Percentiles rank a stretch among this genome's conserved stretches.
Conservation (phyloP, 495 filamentous ascomycete species). For the Xylaria nigripes region DNA sequence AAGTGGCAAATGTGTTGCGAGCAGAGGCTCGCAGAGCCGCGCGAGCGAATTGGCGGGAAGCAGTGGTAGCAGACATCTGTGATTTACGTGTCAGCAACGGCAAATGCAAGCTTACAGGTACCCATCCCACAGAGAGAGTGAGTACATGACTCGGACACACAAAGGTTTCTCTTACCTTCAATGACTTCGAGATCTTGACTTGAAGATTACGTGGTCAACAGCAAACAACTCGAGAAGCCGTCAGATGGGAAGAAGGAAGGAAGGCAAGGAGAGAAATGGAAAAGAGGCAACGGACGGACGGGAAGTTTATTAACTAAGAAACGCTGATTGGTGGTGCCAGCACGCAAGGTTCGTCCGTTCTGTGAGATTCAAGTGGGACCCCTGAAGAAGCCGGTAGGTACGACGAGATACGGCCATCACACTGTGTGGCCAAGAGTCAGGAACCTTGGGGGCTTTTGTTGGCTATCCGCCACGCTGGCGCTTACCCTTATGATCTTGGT, state of each 20-base stretch:
- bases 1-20: slow-evolving; percentile 39
- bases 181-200: background rate
- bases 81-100: slow-evolving; percentile 1
- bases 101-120: background rate
- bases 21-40: slow-evolving; percentile 49
- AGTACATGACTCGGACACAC: too few relatives aligned
- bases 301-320: slow-evolving; percentile 6
- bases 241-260: background rate
- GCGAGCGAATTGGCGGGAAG: slow-evolving; percentile 45
- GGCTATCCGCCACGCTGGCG: too few relatives aligned
- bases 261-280: background rate
- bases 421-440: background rate
- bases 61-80: slow-evolving; percentile 41
- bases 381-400: too few relatives aligned
- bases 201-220: background rate
- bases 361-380: slow-evolving; percentile 5
- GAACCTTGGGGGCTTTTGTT: too few relatives aligned
- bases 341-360: background rate
- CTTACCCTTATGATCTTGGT: too few relatives aligned
- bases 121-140: too few relatives aligned
- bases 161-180: slow-evolving; percentile 12
- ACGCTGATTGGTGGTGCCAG: slow-evolving; percentile 9
- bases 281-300: background rate
- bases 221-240: background rate
- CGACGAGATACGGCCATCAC: too few relatives aligned